A percentile compares a stretch with the other conserved stretches of the same genome.
These are phyloP conservation scores for Viridothelium virens DNA, from an alignment of 495 filamentous ascomycete species.

Conservation along the genomic window DNA sequence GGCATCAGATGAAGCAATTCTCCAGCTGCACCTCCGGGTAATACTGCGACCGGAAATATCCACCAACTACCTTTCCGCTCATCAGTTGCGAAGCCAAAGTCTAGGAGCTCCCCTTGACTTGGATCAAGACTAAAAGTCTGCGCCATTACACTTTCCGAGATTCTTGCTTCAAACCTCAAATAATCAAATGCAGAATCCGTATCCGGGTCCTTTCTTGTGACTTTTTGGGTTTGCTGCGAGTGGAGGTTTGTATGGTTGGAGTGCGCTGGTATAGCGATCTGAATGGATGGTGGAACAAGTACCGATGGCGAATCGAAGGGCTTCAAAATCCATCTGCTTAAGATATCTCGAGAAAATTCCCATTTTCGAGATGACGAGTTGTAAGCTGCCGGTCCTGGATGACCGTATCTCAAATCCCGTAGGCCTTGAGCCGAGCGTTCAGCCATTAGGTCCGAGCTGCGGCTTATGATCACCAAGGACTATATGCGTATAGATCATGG, in stretches of 20 bases:
- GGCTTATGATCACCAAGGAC: conserved; percentile 37
- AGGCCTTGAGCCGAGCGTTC: conserved; percentile 34
- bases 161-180: conserved; percentile 19
- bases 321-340: conserved; percentile 15
- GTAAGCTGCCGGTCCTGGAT: conserved; percentile 53
- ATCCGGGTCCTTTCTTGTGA: conserved; percentile 12
- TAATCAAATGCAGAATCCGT: conserved; percentile 25
- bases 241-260: conserved; percentile 6
- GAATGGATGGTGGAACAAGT: conserved; percentile 14
- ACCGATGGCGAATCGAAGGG: conserved; percentile 15
- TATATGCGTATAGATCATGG: conserved; percentile 12
- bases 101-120: conserved; percentile 26
- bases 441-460: conserved; percentile 50
- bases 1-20: conserved; percentile 46
- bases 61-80: conserved; percentile 9
- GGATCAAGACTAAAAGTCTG: conserved; percentile 28
- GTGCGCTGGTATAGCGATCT: not conserved
- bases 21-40: conserved; percentile 44
- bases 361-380: conserved; percentile 46
- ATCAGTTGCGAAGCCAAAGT: conserved; percentile 28
- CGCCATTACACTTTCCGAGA: conserved; percentile 28
- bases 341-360: conserved; percentile 42
- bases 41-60: conserved; percentile 38
- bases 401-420: conserved; percentile 57
- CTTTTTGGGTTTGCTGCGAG: conserved; percentile 13